Conservation (phyloP, 306 rosid species). For the Trifolium repens region DNA sequence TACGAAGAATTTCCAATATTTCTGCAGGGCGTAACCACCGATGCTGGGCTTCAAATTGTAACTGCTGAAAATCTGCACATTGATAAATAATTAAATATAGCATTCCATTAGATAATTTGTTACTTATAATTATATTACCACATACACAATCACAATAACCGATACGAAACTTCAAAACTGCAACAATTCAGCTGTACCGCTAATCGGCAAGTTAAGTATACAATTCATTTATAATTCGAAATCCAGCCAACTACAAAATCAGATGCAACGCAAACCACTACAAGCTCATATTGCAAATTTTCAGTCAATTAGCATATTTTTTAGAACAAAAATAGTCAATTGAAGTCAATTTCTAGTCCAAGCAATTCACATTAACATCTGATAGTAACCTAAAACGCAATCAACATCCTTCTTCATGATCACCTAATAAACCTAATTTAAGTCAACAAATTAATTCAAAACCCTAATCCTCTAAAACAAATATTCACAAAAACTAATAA, state of each 20-base stretch:
- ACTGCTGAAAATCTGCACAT: slow-evolving; percentile 71
- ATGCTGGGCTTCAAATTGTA: slow-evolving; percentile 75
- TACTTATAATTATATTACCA: neutral
- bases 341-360: slow-evolving; percentile 21
- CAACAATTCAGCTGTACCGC: neutral
- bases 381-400: neutral
- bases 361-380: neutral
- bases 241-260: slow-evolving; percentile 4
- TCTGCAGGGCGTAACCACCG: slow-evolving; percentile 93
- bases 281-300: slow-evolving; percentile 14
- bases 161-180: slow-evolving; percentile 28
- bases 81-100: slow-evolving; percentile 19
- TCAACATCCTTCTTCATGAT: slow-evolving; percentile 3
- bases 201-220: neutral
- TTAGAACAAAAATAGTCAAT: neutral
- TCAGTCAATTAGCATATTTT: slow-evolving; percentile 8
- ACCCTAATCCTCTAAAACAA: slow-evolving; percentile 8
- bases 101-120: slow-evolving; percentile 30
- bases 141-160: slow-evolving; percentile 7
- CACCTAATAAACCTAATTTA: slow-evolving; percentile 9
- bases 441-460: slow-evolving; percentile 24
- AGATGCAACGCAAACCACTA: slow-evolving; percentile 20
- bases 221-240: neutral
- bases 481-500: neutral
- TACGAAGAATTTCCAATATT: slow-evolving; percentile 88